Percentiles rank a stretch among this genome's conserved stretches.
phyloP scores from a whole-genome alignment of 163 green algal species.

The Prototheca cutis region DNA sequence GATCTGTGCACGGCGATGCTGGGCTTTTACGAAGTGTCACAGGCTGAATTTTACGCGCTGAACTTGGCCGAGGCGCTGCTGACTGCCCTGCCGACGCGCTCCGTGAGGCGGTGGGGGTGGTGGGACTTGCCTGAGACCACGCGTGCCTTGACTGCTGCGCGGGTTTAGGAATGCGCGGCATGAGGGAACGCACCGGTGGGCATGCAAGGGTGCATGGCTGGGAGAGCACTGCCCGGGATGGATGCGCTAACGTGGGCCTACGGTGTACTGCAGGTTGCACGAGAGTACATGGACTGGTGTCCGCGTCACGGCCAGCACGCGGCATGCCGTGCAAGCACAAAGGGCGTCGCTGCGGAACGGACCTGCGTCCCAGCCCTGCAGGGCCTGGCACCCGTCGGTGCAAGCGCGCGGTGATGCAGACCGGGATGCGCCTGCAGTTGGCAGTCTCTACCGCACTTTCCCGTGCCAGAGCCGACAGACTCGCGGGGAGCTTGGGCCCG shows the following conservation, averaged over 20 bases:
- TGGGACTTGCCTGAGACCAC: background rate
- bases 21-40: background rate
- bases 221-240: background rate
- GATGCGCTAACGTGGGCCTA: too few species aligned
- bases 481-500: too few species aligned
- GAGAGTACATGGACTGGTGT: background rate
- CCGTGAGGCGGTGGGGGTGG: background rate
- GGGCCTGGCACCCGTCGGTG: too few species aligned
- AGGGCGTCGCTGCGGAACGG: too few species aligned
- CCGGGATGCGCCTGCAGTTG: too few species aligned
- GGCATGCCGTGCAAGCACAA: too few species aligned
- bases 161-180: background rate
- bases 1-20: background rate
- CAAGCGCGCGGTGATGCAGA: too few species aligned
- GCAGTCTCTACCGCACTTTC: too few species aligned
- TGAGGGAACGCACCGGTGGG: background rate
- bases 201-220: background rate
- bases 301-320: background rate
- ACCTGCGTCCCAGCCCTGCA: too few species aligned
- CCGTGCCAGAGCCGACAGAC: too few species aligned
- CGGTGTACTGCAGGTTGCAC: background rate
- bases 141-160: background rate
- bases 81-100: background rate
- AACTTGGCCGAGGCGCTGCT: background rate
- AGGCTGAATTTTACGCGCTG: background rate